Percentiles rank a stretch among this genome's conserved stretches.
phyloP scores from a whole-genome alignment of 2,329 filamentous ascomycete genomes.

The Furcasterigmium sp. region DNA sequence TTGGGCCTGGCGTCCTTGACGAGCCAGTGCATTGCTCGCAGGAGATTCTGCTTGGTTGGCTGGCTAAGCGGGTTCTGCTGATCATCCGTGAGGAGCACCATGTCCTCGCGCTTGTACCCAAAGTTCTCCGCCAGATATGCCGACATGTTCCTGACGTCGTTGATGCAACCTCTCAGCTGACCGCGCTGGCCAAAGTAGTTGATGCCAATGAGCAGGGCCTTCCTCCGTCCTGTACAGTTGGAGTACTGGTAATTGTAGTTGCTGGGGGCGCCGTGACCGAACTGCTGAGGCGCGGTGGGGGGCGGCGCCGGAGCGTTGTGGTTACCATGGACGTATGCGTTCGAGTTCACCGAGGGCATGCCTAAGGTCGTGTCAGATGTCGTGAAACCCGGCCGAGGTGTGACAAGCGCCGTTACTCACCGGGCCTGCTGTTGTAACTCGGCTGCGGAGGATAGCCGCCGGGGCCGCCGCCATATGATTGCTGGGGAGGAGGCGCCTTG shows the following conservation, averaged over 20 bases:
- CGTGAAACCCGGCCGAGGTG: not conserved
- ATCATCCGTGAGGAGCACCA: conserved; percentile 75
- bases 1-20: conserved; percentile 67
- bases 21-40: conserved; percentile 72
- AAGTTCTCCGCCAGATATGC: conserved; percentile 63
- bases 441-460: conserved; percentile 35
- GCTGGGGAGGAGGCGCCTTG: conserved; percentile 23
- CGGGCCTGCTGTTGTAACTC: conserved; percentile 43
- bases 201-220: conserved; percentile 73
- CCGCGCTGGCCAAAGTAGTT: conserved; percentile 73
- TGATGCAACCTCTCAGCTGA: conserved; percentile 73
- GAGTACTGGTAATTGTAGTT: conserved; percentile 73
- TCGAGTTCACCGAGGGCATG: conserved; percentile 14
- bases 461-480: conserved; percentile 18
- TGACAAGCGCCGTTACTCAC: conserved; percentile 24
- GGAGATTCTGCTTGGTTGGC: conserved; percentile 71
- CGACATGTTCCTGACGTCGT: conserved; percentile 74
- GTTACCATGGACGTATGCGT: conserved; percentile 23
- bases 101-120: conserved; percentile 71
- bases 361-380: conserved; percentile 1
- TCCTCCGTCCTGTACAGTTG: conserved; percentile 66
- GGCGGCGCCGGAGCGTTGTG: conserved; percentile 33
- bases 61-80: conserved; percentile 63
- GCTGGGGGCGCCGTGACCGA: conserved; percentile 63
- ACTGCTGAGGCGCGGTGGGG: conserved; percentile 47